phyloP scores from a whole-genome alignment of 345 rosid species.

The Eucalyptus melliodora region DNA sequence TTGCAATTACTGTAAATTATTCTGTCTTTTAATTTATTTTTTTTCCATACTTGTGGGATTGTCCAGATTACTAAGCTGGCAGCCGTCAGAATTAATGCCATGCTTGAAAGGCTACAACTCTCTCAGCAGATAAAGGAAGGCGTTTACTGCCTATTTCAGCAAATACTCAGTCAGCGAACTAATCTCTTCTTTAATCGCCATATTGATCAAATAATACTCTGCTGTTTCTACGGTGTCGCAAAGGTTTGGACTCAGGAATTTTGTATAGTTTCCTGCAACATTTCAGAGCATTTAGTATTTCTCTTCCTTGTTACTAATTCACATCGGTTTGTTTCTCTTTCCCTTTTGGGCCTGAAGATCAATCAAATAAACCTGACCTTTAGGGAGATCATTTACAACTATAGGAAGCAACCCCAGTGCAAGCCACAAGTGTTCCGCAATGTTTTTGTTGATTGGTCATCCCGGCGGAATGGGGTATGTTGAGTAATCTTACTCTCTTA shows the following conservation, averaged over 20 bases:
- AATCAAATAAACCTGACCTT: slow-evolving; percentile 77
- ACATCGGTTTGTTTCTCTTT: background rate
- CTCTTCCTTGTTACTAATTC: background rate
- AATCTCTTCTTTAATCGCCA: slow-evolving; percentile 70
- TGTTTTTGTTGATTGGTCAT: slow-evolving; percentile 66
- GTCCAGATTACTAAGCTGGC: slow-evolving; percentile 71
- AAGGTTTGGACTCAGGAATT: slow-evolving; percentile 33
- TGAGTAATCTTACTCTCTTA: background rate
- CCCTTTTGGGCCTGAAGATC: slow-evolving; percentile 41
- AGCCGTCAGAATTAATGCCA: slow-evolving; percentile 74
- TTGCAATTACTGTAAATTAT: background rate
- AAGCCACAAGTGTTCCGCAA: slow-evolving; percentile 82
- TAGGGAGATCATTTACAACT: slow-evolving; percentile 71
- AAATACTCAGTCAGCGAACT: slow-evolving; percentile 48
- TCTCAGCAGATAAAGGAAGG: slow-evolving; percentile 69
- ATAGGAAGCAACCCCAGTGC: slow-evolving; percentile 94
- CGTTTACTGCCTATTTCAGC: slow-evolving; percentile 62
- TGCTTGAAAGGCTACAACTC: slow-evolving; percentile 76
- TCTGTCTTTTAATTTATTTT: background rate
- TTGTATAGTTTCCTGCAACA: background rate
- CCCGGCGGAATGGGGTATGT: slow-evolving; percentile 56
- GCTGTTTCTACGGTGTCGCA: slow-evolving; percentile 82
- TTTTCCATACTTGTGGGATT: background rate
- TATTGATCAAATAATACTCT: slow-evolving; percentile 76
- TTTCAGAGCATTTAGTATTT: background rate